Conservation (phyloP, 225 moss, liverwort and hornwort genomes). For the Thuidium tamariscinum region DNA sequence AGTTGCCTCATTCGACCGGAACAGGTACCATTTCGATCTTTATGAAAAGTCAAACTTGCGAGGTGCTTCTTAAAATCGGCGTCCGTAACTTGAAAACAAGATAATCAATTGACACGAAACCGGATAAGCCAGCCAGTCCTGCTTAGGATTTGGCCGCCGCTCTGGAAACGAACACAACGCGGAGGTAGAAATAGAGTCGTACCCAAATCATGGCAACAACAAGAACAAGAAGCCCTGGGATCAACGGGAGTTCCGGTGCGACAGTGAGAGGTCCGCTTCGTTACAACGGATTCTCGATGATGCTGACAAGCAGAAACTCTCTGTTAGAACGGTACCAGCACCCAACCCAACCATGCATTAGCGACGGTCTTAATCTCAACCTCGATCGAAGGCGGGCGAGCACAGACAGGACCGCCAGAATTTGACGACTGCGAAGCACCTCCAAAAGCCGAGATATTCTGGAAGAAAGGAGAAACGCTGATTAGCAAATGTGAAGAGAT, state of each 20-base stretch:
- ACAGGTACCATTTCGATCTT: neutral
- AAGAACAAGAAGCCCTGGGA: neutral
- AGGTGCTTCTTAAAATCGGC: neutral
- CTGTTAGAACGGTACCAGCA: neutral
- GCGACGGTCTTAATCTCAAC: neutral
- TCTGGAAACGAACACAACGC: neutral
- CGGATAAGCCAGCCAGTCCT: neutral
- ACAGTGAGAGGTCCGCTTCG: neutral
- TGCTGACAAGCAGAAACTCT: neutral
- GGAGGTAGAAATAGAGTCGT: neutral
- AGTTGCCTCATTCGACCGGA: neutral
- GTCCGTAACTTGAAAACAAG: neutral
- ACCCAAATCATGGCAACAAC: neutral
- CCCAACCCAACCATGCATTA: neutral
- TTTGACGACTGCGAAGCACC: neutral
- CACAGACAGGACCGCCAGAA: neutral
- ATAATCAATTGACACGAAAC: neutral
- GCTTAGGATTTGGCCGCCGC: neutral
- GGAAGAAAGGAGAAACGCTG: neutral
- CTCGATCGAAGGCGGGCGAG: neutral
- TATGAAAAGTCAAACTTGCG: neutral
- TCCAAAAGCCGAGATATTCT: neutral
- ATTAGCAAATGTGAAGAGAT: neutral
- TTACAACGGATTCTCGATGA: neutral
- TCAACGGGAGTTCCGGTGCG: neutral